Evolutionary conservation across 176 grass and related monocot species (phyloP).

Genomic region (Avena eriantha): DNA sequence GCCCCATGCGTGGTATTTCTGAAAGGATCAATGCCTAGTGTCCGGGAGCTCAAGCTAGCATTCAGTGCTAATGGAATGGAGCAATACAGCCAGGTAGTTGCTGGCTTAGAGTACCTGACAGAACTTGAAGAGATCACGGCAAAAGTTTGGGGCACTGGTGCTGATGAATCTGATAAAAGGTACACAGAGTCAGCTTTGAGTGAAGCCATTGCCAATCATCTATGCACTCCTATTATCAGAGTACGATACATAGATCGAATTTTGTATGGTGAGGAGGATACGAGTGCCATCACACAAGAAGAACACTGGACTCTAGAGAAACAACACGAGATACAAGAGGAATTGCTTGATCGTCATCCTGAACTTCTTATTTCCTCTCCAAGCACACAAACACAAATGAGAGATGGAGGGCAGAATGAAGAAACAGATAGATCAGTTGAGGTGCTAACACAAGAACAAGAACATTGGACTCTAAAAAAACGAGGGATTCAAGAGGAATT

Average conservation of each 20-base stretch:
- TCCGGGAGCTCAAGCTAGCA: neutral
- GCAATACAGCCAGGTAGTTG: neutral
- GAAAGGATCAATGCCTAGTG: neutral
- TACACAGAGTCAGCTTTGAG: neutral
- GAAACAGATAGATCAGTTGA: neutral
- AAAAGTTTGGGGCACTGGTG: neutral
- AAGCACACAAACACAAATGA: neutral
- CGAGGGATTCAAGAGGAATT: neutral
- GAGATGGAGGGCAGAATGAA: neutral
- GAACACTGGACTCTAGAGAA: neutral
- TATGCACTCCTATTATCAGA: neutral
- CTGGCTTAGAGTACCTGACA: neutral
- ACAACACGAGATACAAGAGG: neutral
- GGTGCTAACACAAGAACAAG: neutral
- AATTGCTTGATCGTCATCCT: neutral
- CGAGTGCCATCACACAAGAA: neutral
- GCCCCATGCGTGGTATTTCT: neutral
- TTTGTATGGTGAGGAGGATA: neutral
- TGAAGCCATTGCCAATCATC: neutral
- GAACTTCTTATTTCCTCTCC: neutral
- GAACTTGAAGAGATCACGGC: neutral
- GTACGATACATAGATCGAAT: neutral
- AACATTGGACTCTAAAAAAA: neutral
- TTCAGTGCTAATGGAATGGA: neutral
- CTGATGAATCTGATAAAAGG: neutral